Percentiles rank a stretch among this genome's conserved stretches.
phyloP scores from a whole-genome alignment of 768 basidiomycete species.

The Pleurotus platypus region DNA sequence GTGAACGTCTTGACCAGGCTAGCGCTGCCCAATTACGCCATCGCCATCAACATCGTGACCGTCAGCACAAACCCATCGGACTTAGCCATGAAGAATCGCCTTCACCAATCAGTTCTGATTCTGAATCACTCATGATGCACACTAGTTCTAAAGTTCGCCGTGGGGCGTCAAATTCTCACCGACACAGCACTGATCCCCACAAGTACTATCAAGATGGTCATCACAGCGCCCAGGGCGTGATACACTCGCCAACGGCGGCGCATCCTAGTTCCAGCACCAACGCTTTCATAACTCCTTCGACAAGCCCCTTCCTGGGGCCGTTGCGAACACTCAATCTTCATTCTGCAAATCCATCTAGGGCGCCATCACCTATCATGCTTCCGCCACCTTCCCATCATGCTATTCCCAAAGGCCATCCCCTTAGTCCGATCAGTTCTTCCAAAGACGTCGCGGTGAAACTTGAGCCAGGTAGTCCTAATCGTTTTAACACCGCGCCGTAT shows the following conservation, averaged over 20 bases:
- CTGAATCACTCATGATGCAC: constrained; percentile 39
- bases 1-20: not conserved
- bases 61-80: constrained; percentile 8
- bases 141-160: constrained; percentile 20
- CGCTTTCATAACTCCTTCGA: constrained; percentile 58
- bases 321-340: constrained; percentile 74
- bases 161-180: not conserved
- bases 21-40: constrained; percentile 21
- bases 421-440: constrained; percentile 14
- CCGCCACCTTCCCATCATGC: constrained; percentile 37
- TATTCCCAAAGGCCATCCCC: constrained; percentile 11
- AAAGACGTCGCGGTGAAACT: constrained; percentile 17
- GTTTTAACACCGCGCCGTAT: not conserved
- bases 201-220: constrained; percentile 22
- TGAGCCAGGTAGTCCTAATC: constrained; percentile 20
- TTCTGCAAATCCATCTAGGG: constrained; percentile 64
- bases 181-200: constrained; percentile 21
- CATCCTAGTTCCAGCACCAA: constrained; percentile 23
- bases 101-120: constrained; percentile 69
- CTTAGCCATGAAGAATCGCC: constrained; percentile 55
- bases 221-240: not conserved
- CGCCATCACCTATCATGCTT: constrained; percentile 66
- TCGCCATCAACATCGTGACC: constrained; percentile 22
- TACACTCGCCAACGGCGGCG: constrained; percentile 12
- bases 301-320: constrained; percentile 79